These are phyloP conservation scores for Prunus padus DNA, from an alignment of 306 rosid genomes.

Conservation along the genomic window DNA sequence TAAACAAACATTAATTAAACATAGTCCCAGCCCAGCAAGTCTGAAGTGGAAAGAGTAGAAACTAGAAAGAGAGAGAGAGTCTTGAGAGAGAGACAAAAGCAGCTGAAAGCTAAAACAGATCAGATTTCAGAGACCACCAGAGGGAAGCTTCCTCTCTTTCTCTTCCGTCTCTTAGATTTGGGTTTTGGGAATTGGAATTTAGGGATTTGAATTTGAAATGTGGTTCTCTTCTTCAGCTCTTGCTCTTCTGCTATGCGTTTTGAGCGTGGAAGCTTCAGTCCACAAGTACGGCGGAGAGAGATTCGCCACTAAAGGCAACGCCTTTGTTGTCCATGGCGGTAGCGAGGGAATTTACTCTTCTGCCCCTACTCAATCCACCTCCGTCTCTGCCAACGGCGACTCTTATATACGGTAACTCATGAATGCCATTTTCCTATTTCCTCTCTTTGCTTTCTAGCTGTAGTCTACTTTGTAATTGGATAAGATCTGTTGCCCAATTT, in stretches of 20 bases:
- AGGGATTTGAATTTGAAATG: not conserved
- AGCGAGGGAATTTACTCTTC: slow-evolving; percentile 97
- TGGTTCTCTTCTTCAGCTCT: slow-evolving; percentile 11
- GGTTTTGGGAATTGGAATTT: not conserved
- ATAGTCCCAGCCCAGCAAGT: not conserved
- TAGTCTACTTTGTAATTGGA: not conserved
- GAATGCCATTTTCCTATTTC: slow-evolving; percentile 3
- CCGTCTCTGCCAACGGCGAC: slow-evolving; percentile 45
- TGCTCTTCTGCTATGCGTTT: slow-evolving; percentile 22
- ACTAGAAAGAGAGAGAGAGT: too few species aligned
- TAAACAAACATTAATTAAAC: not conserved
- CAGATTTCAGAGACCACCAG: not conserved
- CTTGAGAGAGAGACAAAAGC: not conserved
- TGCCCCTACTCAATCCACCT: slow-evolving; percentile 27
- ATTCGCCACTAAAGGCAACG: slow-evolving; percentile 72
- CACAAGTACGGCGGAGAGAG: slow-evolving; percentile 62
- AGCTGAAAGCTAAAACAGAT: slow-evolving; percentile 14
- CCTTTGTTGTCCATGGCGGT: slow-evolving; percentile 91
- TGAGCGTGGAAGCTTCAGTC: slow-evolving; percentile 66
- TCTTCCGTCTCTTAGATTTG: not conserved
- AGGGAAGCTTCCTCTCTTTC: not conserved
- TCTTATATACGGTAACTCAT: slow-evolving; percentile 62
- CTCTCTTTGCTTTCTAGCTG: not conserved
- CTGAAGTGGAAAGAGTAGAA: not conserved
- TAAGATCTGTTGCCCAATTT: slow-evolving; percentile 3